These are phyloP conservation scores for Castanea sativa DNA, from an alignment of 306 rosid species.

Conservation along the genomic window DNA sequence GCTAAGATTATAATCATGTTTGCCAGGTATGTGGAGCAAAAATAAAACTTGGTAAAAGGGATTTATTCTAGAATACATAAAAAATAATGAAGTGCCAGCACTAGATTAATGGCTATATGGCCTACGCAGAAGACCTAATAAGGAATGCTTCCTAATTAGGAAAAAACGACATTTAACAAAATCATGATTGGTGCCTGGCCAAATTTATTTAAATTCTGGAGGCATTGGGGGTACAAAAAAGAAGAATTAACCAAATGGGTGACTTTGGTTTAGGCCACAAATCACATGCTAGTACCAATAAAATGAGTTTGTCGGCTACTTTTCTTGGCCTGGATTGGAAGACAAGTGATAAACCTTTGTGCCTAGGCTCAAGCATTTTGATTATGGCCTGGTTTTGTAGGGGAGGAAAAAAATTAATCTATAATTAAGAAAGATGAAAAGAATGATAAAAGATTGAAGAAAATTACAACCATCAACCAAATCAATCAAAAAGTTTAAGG, in stretches of 20 bases:
- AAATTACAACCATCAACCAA: conserved; percentile 16
- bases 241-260: conserved; percentile 51
- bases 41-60: conserved; percentile 24
- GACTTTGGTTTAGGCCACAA: conserved; percentile 72
- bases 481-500: too few relatives aligned
- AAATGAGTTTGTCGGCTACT: conserved; percentile 97
- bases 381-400: conserved; percentile 70
- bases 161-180: conserved; percentile 39
- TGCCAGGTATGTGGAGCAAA: conserved; percentile 42
- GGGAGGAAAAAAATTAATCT: conserved; percentile 66
- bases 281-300: conserved; percentile 69
- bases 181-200: conserved; percentile 41
- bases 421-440: conserved; percentile 57
- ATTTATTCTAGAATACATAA: not conserved
- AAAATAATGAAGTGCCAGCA: conserved; percentile 27
- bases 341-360: conserved; percentile 45
- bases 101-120: conserved; percentile 36
- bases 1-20: conserved; percentile 49
- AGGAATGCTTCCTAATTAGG: conserved; percentile 63
- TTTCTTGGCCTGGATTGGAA: conserved; percentile 62
- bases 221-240: conserved; percentile 27
- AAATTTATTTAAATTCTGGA: conserved; percentile 15
- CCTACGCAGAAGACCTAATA: conserved; percentile 40
- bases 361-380: conserved; percentile 59
- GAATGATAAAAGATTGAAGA: conserved; percentile 41